Base-by-base conservation (phyloP, 495 filamentous ascomycete species). In the Tuber umbilicatum region DNA sequence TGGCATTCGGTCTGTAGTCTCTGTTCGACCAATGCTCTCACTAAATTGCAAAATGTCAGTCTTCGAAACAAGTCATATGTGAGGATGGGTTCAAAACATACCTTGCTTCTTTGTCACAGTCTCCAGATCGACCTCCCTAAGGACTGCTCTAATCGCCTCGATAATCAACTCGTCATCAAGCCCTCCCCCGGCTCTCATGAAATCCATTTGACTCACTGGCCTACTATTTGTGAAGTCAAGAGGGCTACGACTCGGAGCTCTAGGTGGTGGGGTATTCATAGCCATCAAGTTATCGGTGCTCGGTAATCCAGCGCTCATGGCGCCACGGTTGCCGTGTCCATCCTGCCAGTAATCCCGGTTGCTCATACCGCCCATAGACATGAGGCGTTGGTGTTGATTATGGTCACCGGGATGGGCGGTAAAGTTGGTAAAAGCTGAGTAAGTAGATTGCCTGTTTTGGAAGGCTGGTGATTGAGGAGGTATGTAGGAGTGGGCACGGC, bases 61-160 rank as follows among this genome's bases (percentile, higher is more conserved):
- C 47, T 73, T 21, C 39, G 37, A 47, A 39, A 35, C n/a, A 81
- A 82, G 82, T 74, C 73, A 23, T 6, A 31, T 50, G 16, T 16
- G 40, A 23, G 55, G 55, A 1, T 60, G 37, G 43, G 31, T 67
- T 17, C 37, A 68, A 41, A 68, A 83, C 85, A 85, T 85, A 86
- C 90, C 86, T 87, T 98, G 95, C 85, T 98, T 99, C 89, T 99
- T 99, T 27, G 95, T 99, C 43, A 99, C 93, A 23, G 87, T 94
- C 83, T 99, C 95, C 35, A 99, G 85, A 84, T 99, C 94, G 3
- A 97, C 94, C 81, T 97, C 94, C n/a, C 87, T 85, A 75, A 99
- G 85, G 81, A 93, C 93, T 70, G 85, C 83, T 78, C 92, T 91
- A 75, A 98, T 93, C 17, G 91, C 91, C 72, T 97, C 92, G 64